Evolutionary conservation across 1,139 yeast species (phyloP), one percentile per base, ranked within the genome.

Genomic region (Nakaseomyces sp.): DNA sequence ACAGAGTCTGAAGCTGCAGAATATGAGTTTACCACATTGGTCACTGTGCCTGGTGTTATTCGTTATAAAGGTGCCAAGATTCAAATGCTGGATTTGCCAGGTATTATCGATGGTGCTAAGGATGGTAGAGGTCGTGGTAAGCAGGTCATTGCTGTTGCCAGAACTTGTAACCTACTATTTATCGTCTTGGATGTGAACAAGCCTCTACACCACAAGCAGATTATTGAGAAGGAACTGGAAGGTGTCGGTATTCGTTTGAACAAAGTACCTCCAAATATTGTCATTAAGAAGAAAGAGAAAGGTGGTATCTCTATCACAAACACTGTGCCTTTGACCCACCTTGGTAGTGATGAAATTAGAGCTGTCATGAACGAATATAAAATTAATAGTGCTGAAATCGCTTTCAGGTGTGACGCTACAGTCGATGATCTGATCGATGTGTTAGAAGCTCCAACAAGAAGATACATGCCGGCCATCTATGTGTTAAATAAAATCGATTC

Each of bases 111-210:
- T 67, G 98, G 98, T 66, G 99, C 98, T 46, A 89, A 89, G 57
- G 97, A 91, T 60, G 98, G 98, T 68, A 85, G 89, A 66, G 98
- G 99, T 71, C 80, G 99, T 72, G 99, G 99, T 76, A 85, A 81
- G 57, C 98, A 91, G 69, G 98, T 91, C 48, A 91, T 91, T 68
- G 98, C 98, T 0, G 97, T 89, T 46, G 97, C 98, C 5, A 77
- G 98, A 65, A 86, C 96, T 5, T 94, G 96, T 58, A 89, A 91
- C 63, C 70, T 93, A 58, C 76, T 91, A 45, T 91, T 91, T 64
- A 85, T 91, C 61, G 95, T 91, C 4, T 72, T 91, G 61, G 99
- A 91, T 63, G 98, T 91, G 47, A 87, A 88, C 68, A 93, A 91
- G 63, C 98, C 98, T 3, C 73, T 91, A 56, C 89, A 84, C 52